These are phyloP conservation scores for Trichoderma gracile DNA, from an alignment of 2,329 filamentous ascomycete species.

Conservation along the genomic window DNA sequence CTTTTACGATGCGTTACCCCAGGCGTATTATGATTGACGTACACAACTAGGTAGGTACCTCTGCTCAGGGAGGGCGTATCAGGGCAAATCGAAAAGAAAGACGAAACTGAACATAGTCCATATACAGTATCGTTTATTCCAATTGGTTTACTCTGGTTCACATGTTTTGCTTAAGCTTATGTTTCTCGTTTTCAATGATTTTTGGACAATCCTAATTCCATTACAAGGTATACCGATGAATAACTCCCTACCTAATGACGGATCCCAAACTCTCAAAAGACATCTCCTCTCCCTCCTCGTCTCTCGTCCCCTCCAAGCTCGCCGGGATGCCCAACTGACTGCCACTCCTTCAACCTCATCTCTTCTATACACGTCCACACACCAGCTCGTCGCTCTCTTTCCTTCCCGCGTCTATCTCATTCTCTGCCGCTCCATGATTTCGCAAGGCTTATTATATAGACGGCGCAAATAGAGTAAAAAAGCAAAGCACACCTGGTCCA, in stretches of 20 bases:
- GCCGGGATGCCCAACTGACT: conserved; percentile 17
- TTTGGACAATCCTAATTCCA: conserved; percentile 37
- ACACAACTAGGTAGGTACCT: background rate
- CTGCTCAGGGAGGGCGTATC: background rate
- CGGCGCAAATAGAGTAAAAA: conserved; percentile 30
- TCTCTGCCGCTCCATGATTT: conserved; percentile 15
- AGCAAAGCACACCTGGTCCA: conserved; percentile 36
- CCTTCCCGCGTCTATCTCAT: conserved; percentile 19
- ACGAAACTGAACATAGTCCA: background rate
- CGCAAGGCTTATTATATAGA: conserved; percentile 32
- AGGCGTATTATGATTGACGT: background rate
- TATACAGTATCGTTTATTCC: conserved; percentile 11
- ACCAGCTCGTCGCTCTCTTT: background rate
- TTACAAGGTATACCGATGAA: conserved; percentile 39
- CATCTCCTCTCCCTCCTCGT: conserved; percentile 6
- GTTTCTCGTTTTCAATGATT: background rate
- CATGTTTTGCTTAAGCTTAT: background rate
- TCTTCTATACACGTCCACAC: conserved; percentile 21
- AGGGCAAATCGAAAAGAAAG: conserved; percentile 2
- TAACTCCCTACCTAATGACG: conserved; percentile 34
- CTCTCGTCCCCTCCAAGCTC: background rate
- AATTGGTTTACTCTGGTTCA: conserved; percentile 2
- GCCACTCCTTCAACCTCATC: conserved; percentile 8
- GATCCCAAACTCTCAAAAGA: conserved; percentile 28
- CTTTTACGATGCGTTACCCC: background rate